Evolutionary conservation across 306 rosid species (phyloP).

Genomic region (Cicer bijugum): DNA sequence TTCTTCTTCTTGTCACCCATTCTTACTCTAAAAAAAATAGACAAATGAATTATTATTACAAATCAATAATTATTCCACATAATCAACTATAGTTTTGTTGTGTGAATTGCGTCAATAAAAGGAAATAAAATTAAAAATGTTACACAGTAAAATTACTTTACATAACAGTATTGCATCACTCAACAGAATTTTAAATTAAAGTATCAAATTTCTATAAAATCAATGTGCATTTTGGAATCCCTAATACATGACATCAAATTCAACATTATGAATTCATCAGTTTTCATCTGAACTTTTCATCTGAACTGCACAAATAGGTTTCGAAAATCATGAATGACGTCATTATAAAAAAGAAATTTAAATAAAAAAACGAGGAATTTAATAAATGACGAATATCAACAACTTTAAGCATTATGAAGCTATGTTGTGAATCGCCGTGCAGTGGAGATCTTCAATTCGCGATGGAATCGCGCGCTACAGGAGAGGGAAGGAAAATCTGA

Average conservation of each 20-base stretch:
- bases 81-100: neutral
- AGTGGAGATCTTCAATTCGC: too few species aligned
- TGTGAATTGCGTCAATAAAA: neutral
- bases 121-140: neutral
- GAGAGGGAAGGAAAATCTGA: too few species aligned
- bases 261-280: neutral
- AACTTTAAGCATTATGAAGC: too few species aligned
- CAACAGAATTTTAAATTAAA: neutral
- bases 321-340: neutral
- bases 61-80: constrained; percentile 14
- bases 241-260: neutral
- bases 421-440: too few species aligned
- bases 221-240: neutral
- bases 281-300: neutral
- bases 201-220: neutral
- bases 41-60: constrained; percentile 3
- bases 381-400: too few species aligned
- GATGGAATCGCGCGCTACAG: too few species aligned
- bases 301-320: neutral
- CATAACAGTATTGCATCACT: neutral
- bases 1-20: constrained; percentile 94
- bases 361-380: too few species aligned
- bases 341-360: too few species aligned
- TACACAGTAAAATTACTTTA: neutral
- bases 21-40: constrained; percentile 43